phyloP scores from a whole-genome alignment of 441 rosid species.

The Melastoma candidum region DNA sequence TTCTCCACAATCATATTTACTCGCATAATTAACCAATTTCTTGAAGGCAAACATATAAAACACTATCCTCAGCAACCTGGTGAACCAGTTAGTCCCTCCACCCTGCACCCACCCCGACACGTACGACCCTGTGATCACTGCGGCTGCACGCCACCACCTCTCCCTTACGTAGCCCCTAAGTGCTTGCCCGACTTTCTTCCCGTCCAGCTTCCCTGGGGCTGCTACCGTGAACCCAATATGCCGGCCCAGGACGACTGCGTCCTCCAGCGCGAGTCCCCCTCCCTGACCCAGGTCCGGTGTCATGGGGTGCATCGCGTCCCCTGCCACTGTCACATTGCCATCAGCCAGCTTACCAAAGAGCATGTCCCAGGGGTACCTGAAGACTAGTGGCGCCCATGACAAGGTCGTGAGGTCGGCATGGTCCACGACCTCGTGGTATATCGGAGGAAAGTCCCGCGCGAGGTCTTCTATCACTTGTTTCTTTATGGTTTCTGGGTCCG shows the following conservation, averaged over 20 bases:
- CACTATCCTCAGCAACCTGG: conserved; percentile 20
- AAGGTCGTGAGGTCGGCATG: conserved; percentile 26
- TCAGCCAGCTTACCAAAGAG: conserved; percentile 20
- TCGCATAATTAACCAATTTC: neutral
- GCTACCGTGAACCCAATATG: conserved; percentile 24
- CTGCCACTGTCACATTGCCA: conserved; percentile 27
- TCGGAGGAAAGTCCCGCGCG: conserved; percentile 20
- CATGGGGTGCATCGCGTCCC: conserved; percentile 54
- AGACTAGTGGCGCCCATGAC: conserved; percentile 24
- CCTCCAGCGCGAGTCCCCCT: conserved; percentile 29
- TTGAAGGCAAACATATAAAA: conserved; percentile 14
- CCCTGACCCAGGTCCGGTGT: conserved; percentile 43
- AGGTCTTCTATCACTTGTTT: conserved; percentile 18
- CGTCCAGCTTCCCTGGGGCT: neutral
- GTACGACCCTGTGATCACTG: conserved; percentile 19
- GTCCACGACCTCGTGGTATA: conserved; percentile 19
- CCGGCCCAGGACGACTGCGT: conserved; percentile 38
- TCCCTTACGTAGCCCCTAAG: conserved; percentile 22
- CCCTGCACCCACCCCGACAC: conserved; percentile 29
- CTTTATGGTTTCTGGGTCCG: conserved; percentile 21
- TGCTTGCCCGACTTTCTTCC: conserved; percentile 11
- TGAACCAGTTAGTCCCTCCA: conserved; percentile 23
- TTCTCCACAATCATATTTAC: conserved; percentile 27
- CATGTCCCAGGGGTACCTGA: conserved; percentile 34
- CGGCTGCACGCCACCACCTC: conserved; percentile 28